A percentile compares a stretch with the other conserved stretches of the same genome.
Conservation (phyloP, 306 rosid species). For the Acacia melanoxylon region DNA sequence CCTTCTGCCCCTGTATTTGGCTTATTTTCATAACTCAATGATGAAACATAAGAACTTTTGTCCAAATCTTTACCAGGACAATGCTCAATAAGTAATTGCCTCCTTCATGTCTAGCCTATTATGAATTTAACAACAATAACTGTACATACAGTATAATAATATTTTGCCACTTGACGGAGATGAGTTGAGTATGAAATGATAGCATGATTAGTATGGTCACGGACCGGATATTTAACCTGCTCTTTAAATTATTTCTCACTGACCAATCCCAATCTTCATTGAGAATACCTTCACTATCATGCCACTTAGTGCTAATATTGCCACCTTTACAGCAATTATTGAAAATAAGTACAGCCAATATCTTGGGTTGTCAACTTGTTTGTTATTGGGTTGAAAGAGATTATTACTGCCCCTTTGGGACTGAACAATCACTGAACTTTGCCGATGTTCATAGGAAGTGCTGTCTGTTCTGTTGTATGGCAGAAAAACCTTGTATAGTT, state of each 20-base stretch:
- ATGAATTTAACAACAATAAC: not conserved
- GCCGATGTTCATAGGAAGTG: not conserved
- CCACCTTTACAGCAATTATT: not conserved
- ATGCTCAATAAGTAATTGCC: not conserved
- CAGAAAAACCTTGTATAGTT: not conserved
- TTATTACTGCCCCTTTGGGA: not conserved
- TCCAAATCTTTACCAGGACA: not conserved
- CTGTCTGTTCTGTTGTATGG: not conserved
- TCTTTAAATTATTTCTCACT: not conserved
- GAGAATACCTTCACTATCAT: not conserved
- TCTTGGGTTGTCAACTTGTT: not conserved
- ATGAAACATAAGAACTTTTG: not conserved
- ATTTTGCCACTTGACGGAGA: constrained; percentile 1
- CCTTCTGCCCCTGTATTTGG: not conserved
- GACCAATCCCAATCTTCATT: not conserved
- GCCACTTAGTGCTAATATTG: not conserved
- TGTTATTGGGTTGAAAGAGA: not conserved
- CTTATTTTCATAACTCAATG: not conserved
- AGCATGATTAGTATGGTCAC: not conserved
- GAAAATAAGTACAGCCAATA: not conserved
- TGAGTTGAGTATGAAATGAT: not conserved
- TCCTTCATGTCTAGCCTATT: not conserved
- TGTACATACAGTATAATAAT: not conserved
- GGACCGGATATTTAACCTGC: not conserved
- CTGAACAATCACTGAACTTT: not conserved